phyloP scores from a whole-genome alignment of 768 basidiomycete genomes.

The Brasilioporus rufonigricans region DNA sequence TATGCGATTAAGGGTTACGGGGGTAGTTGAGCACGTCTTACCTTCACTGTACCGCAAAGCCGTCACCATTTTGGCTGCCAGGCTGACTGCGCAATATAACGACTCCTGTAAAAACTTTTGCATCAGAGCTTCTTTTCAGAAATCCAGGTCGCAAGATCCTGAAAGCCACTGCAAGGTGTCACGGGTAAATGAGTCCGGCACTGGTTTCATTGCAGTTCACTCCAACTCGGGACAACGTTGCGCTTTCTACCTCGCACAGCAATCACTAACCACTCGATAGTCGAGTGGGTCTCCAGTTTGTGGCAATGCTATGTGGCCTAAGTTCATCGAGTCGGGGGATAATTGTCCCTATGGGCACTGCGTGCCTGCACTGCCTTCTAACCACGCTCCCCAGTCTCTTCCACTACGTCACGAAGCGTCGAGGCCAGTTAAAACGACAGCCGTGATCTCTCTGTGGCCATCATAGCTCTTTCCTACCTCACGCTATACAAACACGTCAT shows the following conservation, averaged over 20 bases:
- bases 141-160: not conserved
- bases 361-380: not conserved
- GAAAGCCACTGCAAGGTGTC: not conserved
- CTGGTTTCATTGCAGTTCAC: not conserved
- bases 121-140: not conserved
- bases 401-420: not conserved
- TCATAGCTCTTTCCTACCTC: not conserved
- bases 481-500: conserved; percentile 9
- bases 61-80: too few species aligned
- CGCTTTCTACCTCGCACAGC: not conserved
- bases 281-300: not conserved
- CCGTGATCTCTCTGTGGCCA: too few species aligned
- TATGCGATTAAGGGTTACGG: too few species aligned
- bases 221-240: not conserved
- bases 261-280: too few species aligned
- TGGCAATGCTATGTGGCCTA: not conserved
- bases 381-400: not conserved
- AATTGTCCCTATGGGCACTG: not conserved
- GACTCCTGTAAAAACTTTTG: not conserved
- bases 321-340: not conserved
- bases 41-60: not conserved
- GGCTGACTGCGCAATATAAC: not conserved
- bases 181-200: not conserved
- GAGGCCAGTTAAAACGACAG: conserved; percentile 7
- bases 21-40: not conserved